Evolutionary conservation across 805 yeast species (phyloP).

Genomic region (Candida sithepensis): DNA sequence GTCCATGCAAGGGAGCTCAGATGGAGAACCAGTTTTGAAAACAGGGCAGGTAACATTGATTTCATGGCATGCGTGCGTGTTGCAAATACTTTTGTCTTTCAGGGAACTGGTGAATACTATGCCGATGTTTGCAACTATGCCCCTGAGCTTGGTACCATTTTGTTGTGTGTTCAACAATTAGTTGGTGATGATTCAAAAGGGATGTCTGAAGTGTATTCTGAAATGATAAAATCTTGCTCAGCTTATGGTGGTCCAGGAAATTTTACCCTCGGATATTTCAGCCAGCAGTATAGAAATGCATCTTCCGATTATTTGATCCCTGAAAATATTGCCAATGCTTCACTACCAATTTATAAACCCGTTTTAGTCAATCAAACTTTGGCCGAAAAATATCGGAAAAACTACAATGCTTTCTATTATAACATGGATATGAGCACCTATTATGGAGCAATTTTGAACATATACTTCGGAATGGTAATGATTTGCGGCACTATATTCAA

Average conservation of each 20-base stretch:
- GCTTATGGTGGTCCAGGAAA: background rate
- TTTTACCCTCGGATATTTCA: background rate
- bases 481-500: conserved; percentile 34
- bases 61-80: too few relatives aligned
- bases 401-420: conserved; percentile 14
- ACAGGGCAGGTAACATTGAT: too few relatives aligned
- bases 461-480: conserved; percentile 39
- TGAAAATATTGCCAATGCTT: background rate
- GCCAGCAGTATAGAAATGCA: conserved; percentile 29
- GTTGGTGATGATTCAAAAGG: too few relatives aligned
- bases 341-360: background rate
- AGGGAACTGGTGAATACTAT: too few relatives aligned
- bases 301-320: conserved; percentile 16
- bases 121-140: too few relatives aligned
- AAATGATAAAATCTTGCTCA: conserved; percentile 4
- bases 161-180: too few relatives aligned
- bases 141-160: too few relatives aligned
- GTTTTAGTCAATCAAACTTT: conserved; percentile 2
- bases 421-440: conserved; percentile 27
- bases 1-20: too few relatives aligned
- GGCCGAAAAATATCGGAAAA: background rate
- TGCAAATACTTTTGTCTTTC: too few relatives aligned
- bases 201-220: too few relatives aligned
- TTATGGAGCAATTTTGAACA: conserved; percentile 34
- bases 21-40: too few relatives aligned